A percentile compares a stretch with the other conserved stretches of the same genome.
Evolutionary conservation across 805 yeast species (phyloP).

Genomic region (Wickerhamomyces rabaulensis): DNA sequence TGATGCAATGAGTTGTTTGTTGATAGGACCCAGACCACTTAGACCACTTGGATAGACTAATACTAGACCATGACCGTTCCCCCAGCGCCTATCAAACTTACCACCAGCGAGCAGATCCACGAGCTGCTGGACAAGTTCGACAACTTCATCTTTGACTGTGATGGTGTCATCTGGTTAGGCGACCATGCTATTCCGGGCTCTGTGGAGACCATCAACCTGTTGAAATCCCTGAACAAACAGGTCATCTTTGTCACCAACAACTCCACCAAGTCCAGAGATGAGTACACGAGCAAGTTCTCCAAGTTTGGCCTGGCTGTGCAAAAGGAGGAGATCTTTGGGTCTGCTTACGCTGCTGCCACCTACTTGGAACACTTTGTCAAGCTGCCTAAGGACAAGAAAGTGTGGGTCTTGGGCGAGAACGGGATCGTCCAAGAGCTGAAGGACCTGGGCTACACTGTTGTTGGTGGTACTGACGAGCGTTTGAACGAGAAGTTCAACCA

Average conservation of each 20-base stretch:
- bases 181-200: conserved; percentile 73
- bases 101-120: conserved; percentile 41
- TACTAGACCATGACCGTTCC: neutral
- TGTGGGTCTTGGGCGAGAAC: conserved; percentile 84
- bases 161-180: conserved; percentile 95
- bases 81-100: conserved; percentile 38
- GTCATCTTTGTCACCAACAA: conserved; percentile 92
- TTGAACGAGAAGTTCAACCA: conserved; percentile 50
- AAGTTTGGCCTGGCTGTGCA: conserved; percentile 41
- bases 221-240: conserved; percentile 52
- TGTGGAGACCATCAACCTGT: conserved; percentile 63
- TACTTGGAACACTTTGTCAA: conserved; percentile 73
- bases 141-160: conserved; percentile 92
- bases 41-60: too few species aligned
- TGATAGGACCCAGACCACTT: too few species aligned
- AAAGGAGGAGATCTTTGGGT: conserved; percentile 78
- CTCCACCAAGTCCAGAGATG: conserved; percentile 81
- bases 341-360: conserved; percentile 87
- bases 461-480: conserved; percentile 80
- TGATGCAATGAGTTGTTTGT: neutral
- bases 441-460: conserved; percentile 64
- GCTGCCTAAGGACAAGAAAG: conserved; percentile 69
- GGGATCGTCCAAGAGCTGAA: conserved; percentile 81
- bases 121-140: conserved; percentile 62
- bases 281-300: conserved; percentile 71